These are phyloP conservation scores for Tricholoma furcatifolium DNA, from an alignment of 768 basidiomycete species.

Conservation along the genomic window DNA sequence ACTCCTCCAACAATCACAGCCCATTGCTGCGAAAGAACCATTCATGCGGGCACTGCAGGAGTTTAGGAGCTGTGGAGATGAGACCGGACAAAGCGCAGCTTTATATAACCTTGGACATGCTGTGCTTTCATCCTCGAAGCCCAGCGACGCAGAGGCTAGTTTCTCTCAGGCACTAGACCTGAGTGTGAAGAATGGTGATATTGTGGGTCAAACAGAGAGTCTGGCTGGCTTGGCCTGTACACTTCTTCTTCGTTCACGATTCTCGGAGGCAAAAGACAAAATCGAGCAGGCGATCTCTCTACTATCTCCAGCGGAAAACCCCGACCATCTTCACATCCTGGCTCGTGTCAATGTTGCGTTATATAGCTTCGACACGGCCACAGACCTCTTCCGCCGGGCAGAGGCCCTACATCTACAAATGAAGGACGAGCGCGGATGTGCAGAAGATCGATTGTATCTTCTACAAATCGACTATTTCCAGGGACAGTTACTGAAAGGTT, in stretches of 20 bases:
- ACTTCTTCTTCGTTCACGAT: slow-evolving; percentile 24
- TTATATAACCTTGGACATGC: slow-evolving; percentile 23
- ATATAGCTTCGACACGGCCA: slow-evolving; percentile 18
- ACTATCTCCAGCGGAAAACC: slow-evolving; percentile 19
- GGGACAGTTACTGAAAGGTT: background rate
- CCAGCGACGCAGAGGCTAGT: slow-evolving; percentile 19
- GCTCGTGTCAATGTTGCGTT: slow-evolving; percentile 20
- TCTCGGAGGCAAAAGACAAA: slow-evolving; percentile 18
- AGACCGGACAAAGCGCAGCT: slow-evolving; percentile 21
- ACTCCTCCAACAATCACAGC: slow-evolving; percentile 14
- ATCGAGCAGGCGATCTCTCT: slow-evolving; percentile 23
- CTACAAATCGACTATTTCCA: slow-evolving; percentile 14
- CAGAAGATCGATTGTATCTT: slow-evolving; percentile 19
- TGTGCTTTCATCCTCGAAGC: slow-evolving; percentile 17
- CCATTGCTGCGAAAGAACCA: background rate
- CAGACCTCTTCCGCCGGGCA: slow-evolving; percentile 9
- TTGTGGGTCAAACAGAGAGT: slow-evolving; percentile 22
- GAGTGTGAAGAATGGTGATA: slow-evolving; percentile 16
- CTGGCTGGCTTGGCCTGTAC: slow-evolving; percentile 21
- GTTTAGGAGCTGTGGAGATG: slow-evolving; percentile 18
- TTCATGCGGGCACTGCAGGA: slow-evolving; percentile 12
- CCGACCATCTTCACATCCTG: slow-evolving; percentile 25
- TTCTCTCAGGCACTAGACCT: slow-evolving; percentile 19
- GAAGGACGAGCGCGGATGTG: slow-evolving; percentile 16
- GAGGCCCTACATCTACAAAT: slow-evolving; percentile 16